Base-by-base conservation (phyloP, 2,329 filamentous ascomycete genomes). In the Cladorrhinum sp. region DNA sequence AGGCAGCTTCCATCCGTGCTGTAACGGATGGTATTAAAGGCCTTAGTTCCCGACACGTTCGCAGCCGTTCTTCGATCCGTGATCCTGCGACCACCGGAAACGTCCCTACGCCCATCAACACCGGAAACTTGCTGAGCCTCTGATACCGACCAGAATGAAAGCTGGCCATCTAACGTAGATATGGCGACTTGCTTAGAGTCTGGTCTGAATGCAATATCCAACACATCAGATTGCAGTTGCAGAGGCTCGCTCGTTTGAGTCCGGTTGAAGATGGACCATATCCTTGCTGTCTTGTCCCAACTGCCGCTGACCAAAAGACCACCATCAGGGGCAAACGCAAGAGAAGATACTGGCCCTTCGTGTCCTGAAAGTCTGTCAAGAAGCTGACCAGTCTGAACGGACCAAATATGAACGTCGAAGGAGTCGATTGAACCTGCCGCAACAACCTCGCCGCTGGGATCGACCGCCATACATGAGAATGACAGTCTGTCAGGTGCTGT, bases 351-450 rank as follows among this genome's bases (percentile, higher is more conserved):
- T 0, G 95, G 95, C 0, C 93, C 95, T 76, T 99, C 93, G 68
- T 99, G 95, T 1, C 95, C 96, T 6, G 93, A 85, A 23, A 99
- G 80, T 66, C 89, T 89, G 72, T 99, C 95, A 5, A 99, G 85
- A 18, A 99, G 81, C 74, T 99, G 95, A 2, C 95, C 95, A 0
- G 93, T 99, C 72, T 99, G 95, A 3, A 99, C 96, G 4, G 92
- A 97, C 95, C 95, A 99, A 64, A 99, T 90, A 75, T 99, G 93
- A 55, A 99, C 91, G 71, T 98, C 93, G 66, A 97, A 98, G 3
- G 93, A 96, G 73, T 99, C 95, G 16, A 96, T 82, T 1, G 93
- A 98, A 2, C 93, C 95, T 9, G 95, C 95, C 62, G 93, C 96
- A 2, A 99, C 90, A 8, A 99, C 91, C 74, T 99, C 96, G 57